phyloP scores from a whole-genome alignment of 352 stramenopile species.

The Elongisporangium anandrum region DNA sequence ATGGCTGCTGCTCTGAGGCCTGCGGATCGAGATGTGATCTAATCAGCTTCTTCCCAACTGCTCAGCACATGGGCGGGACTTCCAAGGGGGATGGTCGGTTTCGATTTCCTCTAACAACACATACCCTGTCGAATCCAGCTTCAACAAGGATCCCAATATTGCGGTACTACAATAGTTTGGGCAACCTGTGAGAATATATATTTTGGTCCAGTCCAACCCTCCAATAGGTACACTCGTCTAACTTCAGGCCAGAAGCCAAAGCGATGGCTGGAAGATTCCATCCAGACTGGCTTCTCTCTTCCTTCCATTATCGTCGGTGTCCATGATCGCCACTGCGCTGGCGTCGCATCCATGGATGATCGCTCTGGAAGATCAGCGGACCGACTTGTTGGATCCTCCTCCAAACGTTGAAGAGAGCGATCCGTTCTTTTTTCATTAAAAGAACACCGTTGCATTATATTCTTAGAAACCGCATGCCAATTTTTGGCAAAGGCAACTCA shows the following conservation, averaged over 20 bases:
- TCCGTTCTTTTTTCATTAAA: background rate
- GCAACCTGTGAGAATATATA: background rate
- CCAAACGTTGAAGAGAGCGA: too few species aligned
- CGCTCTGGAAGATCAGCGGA: too few species aligned
- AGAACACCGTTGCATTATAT: background rate
- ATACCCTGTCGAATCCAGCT: background rate
- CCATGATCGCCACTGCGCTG: background rate
- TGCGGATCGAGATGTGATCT: background rate
- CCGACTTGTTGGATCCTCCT: too few species aligned
- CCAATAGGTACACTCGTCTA: background rate
- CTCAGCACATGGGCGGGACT: background rate
- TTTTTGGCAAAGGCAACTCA: background rate
- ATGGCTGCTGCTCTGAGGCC: background rate
- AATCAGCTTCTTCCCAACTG: background rate
- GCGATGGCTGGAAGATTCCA: background rate
- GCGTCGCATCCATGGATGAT: background rate
- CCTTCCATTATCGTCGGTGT: background rate
- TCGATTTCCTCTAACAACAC: background rate
- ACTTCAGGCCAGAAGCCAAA: background rate
- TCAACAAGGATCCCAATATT: background rate
- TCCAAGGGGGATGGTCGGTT: background rate
- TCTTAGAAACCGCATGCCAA: background rate
- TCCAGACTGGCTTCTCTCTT: background rate
- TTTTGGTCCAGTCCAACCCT: background rate
- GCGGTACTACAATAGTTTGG: background rate